Evolutionary conservation across 73 alveolate genomes (phyloP), one percentile per base, ranked within the genome.

Genomic region (Paramecium biaurelia): DNA sequence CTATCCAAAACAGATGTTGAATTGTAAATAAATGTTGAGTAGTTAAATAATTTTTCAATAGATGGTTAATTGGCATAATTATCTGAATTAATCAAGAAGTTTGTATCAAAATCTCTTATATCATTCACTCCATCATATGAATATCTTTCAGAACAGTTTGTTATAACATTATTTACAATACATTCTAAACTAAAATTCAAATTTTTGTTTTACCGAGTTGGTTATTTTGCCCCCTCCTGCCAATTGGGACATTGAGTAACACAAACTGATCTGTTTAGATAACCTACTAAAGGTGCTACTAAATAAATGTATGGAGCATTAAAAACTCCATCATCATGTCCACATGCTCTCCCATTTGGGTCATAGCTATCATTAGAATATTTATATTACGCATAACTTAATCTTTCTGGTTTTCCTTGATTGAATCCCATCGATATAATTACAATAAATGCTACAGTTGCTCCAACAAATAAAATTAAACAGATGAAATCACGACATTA

Each of bases 291-390:
- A 24, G 90, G 90, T 7, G 90, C 90, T 4, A 79, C 90, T 26
- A 79, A 24, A 42, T 79, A 79, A 24, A 79, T 79, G 28, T 41
- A 79, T 12, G 90, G 90, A 18, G 90, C 90, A 42, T 20, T 47
- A 18, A 18, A 30, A n/a, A 79, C 90, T n/a, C 72, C 90, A 18
- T 32, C 76, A 45, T 79, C 90, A 42, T 79, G 72, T 21, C 90
- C 90, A 47, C 90, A 79, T 3, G 90, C 90, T 79, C 90, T 79
- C 11, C 90, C 90, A 79, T 79, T 63, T 20, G 90, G 72, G 26
- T 79, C 90, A 79, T 79, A 79, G 10, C 90, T 79, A 24, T 5
- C 30, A 21, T 30, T 38, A 38, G 10, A 18, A 42, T 38, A 45
- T 79, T 20, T 0, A 7, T 1, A 23, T 8, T 79, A 79, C 90